Base-by-base conservation (phyloP, 1,139 yeast genomes). In the Saccharomycopsis crataegensis region DNA sequence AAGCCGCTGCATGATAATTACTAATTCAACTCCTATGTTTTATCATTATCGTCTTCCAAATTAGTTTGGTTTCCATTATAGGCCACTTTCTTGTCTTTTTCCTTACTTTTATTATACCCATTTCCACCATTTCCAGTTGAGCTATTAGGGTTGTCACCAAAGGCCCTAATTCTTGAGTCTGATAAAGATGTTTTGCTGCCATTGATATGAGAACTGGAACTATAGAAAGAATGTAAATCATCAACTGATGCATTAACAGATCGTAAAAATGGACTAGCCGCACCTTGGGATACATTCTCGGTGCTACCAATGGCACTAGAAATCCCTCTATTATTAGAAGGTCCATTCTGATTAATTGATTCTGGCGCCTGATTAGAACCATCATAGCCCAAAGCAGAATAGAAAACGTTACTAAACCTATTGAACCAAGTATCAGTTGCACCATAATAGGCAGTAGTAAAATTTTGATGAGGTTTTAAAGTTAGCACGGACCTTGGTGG, bases 401-500 rank as follows among this genome's bases (percentile, higher is more conserved):
- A 54, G 16, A 56, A 36, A 7, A 49, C 45, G n/a, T 28, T 46
- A 3, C 51, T 41, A 9, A 51, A 31, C 28, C 44, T 49, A 6
- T 43, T 51, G 2, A 58, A 16, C 52, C 52, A 48, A 17, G 56
- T 38, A 6, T 51, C 5, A 3, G 32, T 12, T 14, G 46, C 48
- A 1, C 52, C 14, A 3, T 43, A 50, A 48, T 67, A 67, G 1
- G 74, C 73, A 16, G 59, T 60, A 1, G 67, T 52, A 47, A 60
- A 64, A 34, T 65, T 64, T 28, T 57, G 52, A 14, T 64, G 65
- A 0, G 88, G 87, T 61, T 82, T 82, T 58, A 86, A 70, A 42
- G 83, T 79, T 48, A 86, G 67, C 0, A 83, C 86, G 12, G 89
- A 80, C 52, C 91, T 71, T 1, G 94, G 93, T 12, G 75, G 69